phyloP scores from a whole-genome alignment of 495 filamentous ascomycete genomes.

The Lichina pygmaea region DNA sequence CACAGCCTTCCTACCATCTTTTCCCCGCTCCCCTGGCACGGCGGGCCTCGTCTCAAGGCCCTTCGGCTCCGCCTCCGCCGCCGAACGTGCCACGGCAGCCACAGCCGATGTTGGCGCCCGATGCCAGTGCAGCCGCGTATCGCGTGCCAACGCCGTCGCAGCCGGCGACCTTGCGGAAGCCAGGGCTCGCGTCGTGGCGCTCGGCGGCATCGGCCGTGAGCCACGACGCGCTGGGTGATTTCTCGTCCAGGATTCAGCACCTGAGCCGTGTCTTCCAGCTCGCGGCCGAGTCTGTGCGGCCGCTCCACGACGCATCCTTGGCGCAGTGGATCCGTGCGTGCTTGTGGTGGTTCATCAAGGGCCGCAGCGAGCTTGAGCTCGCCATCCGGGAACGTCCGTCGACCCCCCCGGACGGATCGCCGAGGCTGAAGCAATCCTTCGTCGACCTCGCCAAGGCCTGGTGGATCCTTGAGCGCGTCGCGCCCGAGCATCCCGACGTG shows the following conservation, averaged over 20 bases:
- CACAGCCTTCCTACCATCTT: not conserved
- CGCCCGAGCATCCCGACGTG: slow-evolving; percentile 13
- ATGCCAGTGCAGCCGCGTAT: not conserved
- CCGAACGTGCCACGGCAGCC: not conserved
- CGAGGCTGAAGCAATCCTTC: slow-evolving; percentile 28
- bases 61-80: not conserved
- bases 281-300: slow-evolving; percentile 29
- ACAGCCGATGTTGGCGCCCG: not conserved
- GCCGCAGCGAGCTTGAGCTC: slow-evolving; percentile 42
- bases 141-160: not conserved
- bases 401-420: slow-evolving; percentile 14
- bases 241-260: slow-evolving; percentile 19
- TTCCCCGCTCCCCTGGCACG: not conserved
- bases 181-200: slow-evolving; percentile 4
- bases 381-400: slow-evolving; percentile 34
- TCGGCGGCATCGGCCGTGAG: slow-evolving; percentile 14
- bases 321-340: slow-evolving; percentile 41
- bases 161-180: not conserved
- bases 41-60: not conserved
- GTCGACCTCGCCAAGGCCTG: slow-evolving; percentile 58
- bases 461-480: slow-evolving; percentile 48
- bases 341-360: slow-evolving; percentile 73
- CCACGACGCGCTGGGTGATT: slow-evolving; percentile 35
- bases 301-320: slow-evolving; percentile 19
- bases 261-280: slow-evolving; percentile 39